Evolutionary conservation across 129 eudicot species (phyloP).

Genomic region (carrot (Daucus carota)): DNA sequence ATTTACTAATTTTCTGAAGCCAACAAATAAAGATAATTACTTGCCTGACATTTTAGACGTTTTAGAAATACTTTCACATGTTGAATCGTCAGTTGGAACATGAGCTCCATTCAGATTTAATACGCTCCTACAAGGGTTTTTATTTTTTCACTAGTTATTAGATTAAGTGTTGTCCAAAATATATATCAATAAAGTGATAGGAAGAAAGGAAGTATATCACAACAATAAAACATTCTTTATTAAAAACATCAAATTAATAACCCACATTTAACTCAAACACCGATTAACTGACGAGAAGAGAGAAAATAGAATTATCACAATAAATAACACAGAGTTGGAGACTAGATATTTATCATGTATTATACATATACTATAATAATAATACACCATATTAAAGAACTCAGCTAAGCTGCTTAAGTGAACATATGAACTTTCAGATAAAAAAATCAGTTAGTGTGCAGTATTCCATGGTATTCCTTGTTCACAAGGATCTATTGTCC

Average conservation of each 20-base stretch:
- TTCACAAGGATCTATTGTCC: neutral
- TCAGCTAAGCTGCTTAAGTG: neutral
- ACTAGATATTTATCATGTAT: neutral
- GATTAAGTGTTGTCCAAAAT: neutral
- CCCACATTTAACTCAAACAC: neutral
- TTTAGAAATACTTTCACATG: constrained; percentile 28
- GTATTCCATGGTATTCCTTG: neutral
- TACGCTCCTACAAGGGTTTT: constrained; percentile 25
- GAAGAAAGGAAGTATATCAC: neutral
- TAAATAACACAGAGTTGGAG: neutral
- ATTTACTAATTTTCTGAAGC: neutral
- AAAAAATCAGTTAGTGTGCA: neutral
- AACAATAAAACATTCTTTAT: neutral
- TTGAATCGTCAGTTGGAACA: constrained; percentile 23
- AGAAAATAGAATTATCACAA: neutral
- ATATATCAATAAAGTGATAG: neutral
- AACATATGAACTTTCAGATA: neutral
- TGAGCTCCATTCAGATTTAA: constrained; percentile 28
- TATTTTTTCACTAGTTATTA: constrained; percentile 30
- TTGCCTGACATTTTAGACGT: constrained; percentile 49
- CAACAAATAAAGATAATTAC: constrained; percentile 15
- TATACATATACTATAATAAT: neutral
- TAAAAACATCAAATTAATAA: neutral
- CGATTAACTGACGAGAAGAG: neutral
- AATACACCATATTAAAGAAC: neutral